These are phyloP conservation scores for Astraeus odoratus DNA, from an alignment of 768 basidiomycete species.

Conservation along the genomic window DNA sequence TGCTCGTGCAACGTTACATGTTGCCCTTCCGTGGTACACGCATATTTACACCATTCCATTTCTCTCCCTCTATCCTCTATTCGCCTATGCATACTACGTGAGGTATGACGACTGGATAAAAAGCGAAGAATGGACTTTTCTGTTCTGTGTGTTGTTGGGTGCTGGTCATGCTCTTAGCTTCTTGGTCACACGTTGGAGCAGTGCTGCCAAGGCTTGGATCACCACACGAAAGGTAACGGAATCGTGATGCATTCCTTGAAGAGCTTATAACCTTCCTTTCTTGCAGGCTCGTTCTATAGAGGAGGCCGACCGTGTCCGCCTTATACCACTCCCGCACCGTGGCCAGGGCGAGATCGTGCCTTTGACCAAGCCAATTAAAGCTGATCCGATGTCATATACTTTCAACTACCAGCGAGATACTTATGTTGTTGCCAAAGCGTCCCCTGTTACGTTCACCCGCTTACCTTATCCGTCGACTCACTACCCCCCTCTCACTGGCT, in stretches of 20 bases:
- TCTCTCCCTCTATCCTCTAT: slow-evolving; percentile 71
- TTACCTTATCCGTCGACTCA: slow-evolving; percentile 85
- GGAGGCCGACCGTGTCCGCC: slow-evolving; percentile 74
- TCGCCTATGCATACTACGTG: slow-evolving; percentile 88
- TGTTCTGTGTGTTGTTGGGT: slow-evolving; percentile 80
- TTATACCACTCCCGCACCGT: slow-evolving; percentile 73
- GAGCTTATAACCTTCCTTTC: slow-evolving; percentile 1
- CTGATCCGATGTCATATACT: slow-evolving; percentile 59
- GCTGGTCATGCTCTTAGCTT: slow-evolving; percentile 90
- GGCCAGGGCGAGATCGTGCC: slow-evolving; percentile 88
- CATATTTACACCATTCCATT: slow-evolving; percentile 75
- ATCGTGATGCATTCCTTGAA: not conserved
- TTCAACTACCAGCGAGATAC: slow-evolving; percentile 96
- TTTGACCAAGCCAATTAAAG: slow-evolving; percentile 53
- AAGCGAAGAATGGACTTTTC: slow-evolving; percentile 97
- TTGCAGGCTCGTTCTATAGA: slow-evolving; percentile 52
- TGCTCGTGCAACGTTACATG: slow-evolving; percentile 56
- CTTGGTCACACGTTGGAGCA: slow-evolving; percentile 85
- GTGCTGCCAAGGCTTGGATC: slow-evolving; percentile 68
- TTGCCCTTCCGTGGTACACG: slow-evolving; percentile 58
- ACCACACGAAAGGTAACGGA: slow-evolving; percentile 63
- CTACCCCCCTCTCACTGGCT: slow-evolving; percentile 60
- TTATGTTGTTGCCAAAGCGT: slow-evolving; percentile 59
- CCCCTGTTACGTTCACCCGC: slow-evolving; percentile 60
- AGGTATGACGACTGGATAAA: slow-evolving; percentile 87